Evolutionary conservation across 2,329 filamentous ascomycete species (phyloP).

Genomic region (Cephalotrichum gorgonifer): DNA sequence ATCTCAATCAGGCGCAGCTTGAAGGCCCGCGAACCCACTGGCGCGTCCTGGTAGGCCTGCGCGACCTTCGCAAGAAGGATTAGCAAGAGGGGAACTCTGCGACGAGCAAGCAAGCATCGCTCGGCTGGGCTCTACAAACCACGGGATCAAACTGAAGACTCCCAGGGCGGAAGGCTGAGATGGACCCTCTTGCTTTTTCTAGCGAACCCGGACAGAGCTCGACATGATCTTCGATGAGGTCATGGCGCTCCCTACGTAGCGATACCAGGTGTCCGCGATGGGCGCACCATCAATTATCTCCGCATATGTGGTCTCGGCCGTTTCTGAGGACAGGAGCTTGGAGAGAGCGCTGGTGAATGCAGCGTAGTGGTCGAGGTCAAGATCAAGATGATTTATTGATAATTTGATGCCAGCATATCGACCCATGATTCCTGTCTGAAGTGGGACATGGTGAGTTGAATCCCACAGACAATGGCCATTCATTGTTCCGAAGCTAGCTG

Average conservation of each 20-base stretch:
- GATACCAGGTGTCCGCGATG: not conserved
- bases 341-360: not conserved
- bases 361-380: not conserved
- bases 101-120: not conserved
- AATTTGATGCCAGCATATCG: too few species aligned
- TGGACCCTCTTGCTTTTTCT: not conserved
- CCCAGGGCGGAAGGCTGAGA: not conserved
- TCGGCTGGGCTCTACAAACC: not conserved
- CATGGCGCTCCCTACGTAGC: not conserved
- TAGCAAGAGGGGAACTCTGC: not conserved
- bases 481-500: too few species aligned
- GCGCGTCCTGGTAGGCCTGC: not conserved
- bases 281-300: conserved; percentile 2
- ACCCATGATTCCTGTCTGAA: too few species aligned
- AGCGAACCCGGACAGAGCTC: not conserved
- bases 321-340: not conserved
- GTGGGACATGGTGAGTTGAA: too few species aligned
- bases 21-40: too few species aligned
- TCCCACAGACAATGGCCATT: too few species aligned
- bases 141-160: not conserved
- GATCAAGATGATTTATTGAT: too few species aligned
- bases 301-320: not conserved
- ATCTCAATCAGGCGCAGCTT: not conserved
- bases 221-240: not conserved
- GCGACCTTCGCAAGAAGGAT: not conserved